These are phyloP conservation scores for Tephrocybe rancida DNA, from an alignment of 768 basidiomycete genomes.

Conservation along the genomic window DNA sequence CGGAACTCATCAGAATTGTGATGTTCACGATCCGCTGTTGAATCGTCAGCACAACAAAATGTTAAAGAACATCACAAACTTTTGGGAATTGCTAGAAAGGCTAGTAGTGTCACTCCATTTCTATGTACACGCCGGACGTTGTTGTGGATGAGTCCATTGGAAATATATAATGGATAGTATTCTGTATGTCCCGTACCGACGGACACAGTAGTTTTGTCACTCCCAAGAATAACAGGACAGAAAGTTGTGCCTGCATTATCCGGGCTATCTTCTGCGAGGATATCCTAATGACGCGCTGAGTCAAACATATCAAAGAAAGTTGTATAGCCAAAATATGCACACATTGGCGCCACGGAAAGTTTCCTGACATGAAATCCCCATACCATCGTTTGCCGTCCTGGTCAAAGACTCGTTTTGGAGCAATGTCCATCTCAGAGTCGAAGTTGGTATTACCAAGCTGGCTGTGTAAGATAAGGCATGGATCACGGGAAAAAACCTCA, in stretches of 20 bases:
- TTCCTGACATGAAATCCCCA: conserved; percentile 24
- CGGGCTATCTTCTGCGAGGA: conserved; percentile 14
- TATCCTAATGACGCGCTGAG: conserved; percentile 1
- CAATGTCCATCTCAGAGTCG: conserved; percentile 30
- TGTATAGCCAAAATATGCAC: conserved; percentile 11
- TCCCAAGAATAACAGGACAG: conserved; percentile 27
- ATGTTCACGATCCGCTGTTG: conserved; percentile 9
- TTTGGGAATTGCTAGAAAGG: conserved; percentile 16
- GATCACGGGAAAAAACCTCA: conserved; percentile 35
- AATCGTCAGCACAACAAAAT: neutral
- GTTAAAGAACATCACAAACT: neutral
- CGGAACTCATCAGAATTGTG: conserved; percentile 20
- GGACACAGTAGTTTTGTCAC: conserved; percentile 31
- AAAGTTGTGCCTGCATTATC: conserved; percentile 14
- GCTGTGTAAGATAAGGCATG: conserved; percentile 24
- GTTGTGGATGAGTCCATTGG: conserved; percentile 16
- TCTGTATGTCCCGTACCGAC: conserved; percentile 23
- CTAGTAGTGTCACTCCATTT: conserved; percentile 2
- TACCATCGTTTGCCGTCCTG: conserved; percentile 13
- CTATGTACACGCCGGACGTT: conserved; percentile 5
- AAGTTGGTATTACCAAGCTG: conserved; percentile 37
- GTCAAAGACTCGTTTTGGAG: conserved; percentile 29
- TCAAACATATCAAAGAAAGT: neutral
- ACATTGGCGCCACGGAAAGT: conserved; percentile 28
- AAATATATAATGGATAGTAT: conserved; percentile 23